A percentile compares a stretch with the other conserved stretches of the same genome.
Conservation (phyloP, 305 asterid genomes). For the Fraxinus ornus region DNA sequence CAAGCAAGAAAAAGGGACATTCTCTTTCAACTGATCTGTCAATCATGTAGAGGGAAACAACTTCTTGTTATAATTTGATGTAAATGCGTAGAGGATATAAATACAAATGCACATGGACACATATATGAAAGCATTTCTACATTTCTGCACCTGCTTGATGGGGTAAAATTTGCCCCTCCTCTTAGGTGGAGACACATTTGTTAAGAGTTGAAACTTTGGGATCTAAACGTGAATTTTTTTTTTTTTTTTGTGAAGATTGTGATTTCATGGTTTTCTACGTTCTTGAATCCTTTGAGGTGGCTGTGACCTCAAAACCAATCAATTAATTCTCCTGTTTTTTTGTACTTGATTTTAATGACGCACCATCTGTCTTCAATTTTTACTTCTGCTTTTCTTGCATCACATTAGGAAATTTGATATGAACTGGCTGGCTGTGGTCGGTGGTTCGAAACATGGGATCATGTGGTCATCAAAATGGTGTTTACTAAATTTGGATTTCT, state of each 20-base stretch:
- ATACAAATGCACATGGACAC: background rate
- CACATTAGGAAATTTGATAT: background rate
- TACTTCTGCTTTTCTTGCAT: slow-evolving; percentile 3
- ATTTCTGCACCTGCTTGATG: background rate
- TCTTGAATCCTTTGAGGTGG: slow-evolving; percentile 10
- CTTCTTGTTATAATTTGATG: background rate
- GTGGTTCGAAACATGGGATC: background rate
- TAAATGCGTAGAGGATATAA: background rate
- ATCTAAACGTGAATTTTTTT: background rate
- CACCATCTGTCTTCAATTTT: slow-evolving; percentile 2
- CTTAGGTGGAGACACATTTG: slow-evolving; percentile 3
- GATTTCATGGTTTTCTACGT: slow-evolving; percentile 12
- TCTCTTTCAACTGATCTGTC: background rate
- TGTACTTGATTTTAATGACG: slow-evolving; percentile 2
- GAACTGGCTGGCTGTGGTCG: slow-evolving; percentile 2
- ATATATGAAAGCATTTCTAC: background rate
- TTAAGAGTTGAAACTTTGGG: background rate
- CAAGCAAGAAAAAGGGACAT: background rate
- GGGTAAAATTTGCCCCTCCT: background rate
- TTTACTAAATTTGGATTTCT: background rate
- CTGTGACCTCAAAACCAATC: slow-evolving; percentile 10
- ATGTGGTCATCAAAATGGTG: slow-evolving; percentile 13
- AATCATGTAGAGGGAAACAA: background rate
- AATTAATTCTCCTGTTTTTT: slow-evolving; percentile 1
- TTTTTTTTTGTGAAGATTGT: background rate